These are phyloP conservation scores for Trapa incisa DNA, from an alignment of 345 rosid species.

Conservation along the genomic window DNA sequence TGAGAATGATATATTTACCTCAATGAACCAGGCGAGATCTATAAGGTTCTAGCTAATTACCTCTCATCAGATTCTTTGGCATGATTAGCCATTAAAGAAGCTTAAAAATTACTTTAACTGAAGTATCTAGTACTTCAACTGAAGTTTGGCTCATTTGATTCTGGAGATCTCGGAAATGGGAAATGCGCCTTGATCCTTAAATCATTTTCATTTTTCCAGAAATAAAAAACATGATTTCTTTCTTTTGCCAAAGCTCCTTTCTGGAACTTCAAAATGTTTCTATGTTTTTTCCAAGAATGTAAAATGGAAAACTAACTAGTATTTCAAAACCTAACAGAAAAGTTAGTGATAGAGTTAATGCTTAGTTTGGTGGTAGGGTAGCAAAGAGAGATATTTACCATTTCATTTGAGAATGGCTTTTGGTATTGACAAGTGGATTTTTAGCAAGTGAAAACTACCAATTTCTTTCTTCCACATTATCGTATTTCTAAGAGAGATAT, in stretches of 20 bases:
- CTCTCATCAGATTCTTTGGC: not conserved
- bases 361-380: not conserved
- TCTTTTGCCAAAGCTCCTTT: not conserved
- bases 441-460: not conserved
- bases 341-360: not conserved
- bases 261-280: not conserved
- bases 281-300: not conserved
- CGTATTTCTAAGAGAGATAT: not conserved
- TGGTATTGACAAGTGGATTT: not conserved
- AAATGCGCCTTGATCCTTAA: not conserved
- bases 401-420: not conserved
- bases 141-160: no score
- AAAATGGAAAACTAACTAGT: not conserved
- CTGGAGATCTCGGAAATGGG: not conserved
- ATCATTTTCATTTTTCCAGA: not conserved
- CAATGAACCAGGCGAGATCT: conserved; percentile 97
- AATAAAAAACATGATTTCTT: not conserved
- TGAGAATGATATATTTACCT: conserved; percentile 56
- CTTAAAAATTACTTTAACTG: not conserved
- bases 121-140: no score
- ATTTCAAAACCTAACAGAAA: not conserved
- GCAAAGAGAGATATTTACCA: not conserved
- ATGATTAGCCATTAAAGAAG: not conserved
- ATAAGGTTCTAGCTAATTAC: conserved; percentile 58
- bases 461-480: not conserved